Conservation (phyloP, 495 filamentous ascomycete species). For the Podospora sp. region DNA sequence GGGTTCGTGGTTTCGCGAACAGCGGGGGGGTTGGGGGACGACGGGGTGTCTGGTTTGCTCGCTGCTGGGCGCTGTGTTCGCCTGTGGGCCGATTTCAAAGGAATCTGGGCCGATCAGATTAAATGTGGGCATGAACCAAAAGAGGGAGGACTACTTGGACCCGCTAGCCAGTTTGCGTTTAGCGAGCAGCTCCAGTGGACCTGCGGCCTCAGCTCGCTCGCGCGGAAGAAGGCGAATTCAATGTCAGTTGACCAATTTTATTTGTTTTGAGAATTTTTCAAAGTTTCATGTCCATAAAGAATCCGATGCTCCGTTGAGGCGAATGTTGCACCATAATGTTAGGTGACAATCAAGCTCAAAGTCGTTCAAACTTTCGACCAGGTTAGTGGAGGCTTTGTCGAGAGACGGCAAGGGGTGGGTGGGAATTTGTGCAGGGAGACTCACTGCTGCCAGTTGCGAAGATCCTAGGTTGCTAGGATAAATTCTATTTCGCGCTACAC, state of each 20-base stretch:
- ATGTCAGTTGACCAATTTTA: neutral
- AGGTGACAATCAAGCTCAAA: neutral
- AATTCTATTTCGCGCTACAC: neutral
- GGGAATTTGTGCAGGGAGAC: neutral
- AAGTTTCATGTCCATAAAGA: neutral
- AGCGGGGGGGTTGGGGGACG: slow-evolving; percentile 27
- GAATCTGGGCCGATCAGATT: slow-evolving; percentile 40
- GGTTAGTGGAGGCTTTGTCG: neutral
- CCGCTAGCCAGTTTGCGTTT: slow-evolving; percentile 19
- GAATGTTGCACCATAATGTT: neutral
- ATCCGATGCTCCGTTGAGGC: neutral
- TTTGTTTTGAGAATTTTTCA: neutral
- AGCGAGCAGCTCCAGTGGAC: slow-evolving; percentile 15
- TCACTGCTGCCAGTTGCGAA: neutral
- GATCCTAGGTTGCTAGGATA: neutral
- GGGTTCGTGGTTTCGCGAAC: slow-evolving; percentile 26
- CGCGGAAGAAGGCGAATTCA: neutral
- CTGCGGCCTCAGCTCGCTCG: neutral
- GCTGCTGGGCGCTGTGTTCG: slow-evolving; percentile 11
- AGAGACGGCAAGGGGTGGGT: neutral
- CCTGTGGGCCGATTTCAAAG: slow-evolving; percentile 38
- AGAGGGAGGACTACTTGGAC: slow-evolving; percentile 25
- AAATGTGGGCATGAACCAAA: slow-evolving; percentile 28
- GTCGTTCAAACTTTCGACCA: neutral
- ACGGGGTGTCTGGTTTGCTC: slow-evolving; percentile 25